Evolutionary conservation across 2,329 filamentous ascomycete genomes (phyloP), one percentile per base, ranked within the genome.

Genomic region (Fusarium marasasianum): DNA sequence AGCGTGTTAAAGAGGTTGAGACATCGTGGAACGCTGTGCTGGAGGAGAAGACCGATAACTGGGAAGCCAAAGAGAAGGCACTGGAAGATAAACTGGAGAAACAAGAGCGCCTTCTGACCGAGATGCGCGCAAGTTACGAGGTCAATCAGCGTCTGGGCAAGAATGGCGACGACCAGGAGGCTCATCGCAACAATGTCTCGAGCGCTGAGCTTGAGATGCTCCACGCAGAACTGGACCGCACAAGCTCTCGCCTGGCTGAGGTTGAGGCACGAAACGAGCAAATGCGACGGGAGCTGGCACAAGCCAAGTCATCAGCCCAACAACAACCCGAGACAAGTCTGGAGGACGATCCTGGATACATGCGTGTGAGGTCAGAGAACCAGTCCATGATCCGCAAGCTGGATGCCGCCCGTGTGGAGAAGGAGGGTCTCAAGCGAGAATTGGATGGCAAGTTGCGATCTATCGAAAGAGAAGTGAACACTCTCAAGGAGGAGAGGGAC

Each of bases 41-140:
- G 57, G 91, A 93, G 64, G 96, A 99, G 86, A 98, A 98, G 84
- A 93, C 94, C 78, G 94, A 96, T 81, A 99, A 99, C 80, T 99
- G 96, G 96, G 91, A 93, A 61, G 92, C 96, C 14, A 98, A 97
- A 81, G 96, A 99, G 85, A 94, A 93, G 84, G 91, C 90, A 35
- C 84, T 98, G 68, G 95, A 98, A 79, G 96, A 98, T 77, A 98
- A 98, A 84, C 87, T 97, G 7, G 96, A 98, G 82, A 97, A 93
- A 77, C 96, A 99, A 80, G 96, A 99, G 55, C 91, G 95, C 12
- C 84, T 99, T 44, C 84, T 99, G 76, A 98, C 93, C 79, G 97
- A 99, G 82, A 91, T 98, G 80, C 98, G 98, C 84, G 96, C 96
- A 33, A 98, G 92, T 84, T 98, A 98, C 80, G 96, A 99, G 83